phyloP scores from a whole-genome alignment of 2,329 filamentous ascomycete genomes.

The Rugonectria rugulosa region DNA sequence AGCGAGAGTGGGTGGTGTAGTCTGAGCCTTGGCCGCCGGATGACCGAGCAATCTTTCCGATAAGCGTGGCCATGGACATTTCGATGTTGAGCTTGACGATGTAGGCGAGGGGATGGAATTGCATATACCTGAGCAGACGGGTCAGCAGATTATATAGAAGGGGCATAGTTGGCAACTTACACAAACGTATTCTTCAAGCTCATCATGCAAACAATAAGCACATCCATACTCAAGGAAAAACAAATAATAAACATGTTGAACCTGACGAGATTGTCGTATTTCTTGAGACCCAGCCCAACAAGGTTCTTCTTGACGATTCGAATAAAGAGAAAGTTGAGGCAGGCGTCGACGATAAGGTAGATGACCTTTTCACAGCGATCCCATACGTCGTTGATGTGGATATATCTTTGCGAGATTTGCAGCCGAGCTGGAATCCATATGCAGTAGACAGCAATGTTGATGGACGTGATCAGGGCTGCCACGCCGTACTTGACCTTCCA shows the following conservation, averaged over 20 bases:
- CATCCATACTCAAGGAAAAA: constrained; percentile 39
- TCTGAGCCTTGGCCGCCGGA: constrained; percentile 2
- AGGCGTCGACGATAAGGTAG: constrained; percentile 52
- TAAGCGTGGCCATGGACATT: constrained; percentile 61
- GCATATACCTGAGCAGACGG: constrained; percentile 45
- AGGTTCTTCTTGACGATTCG: constrained; percentile 51
- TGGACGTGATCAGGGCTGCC: constrained; percentile 46
- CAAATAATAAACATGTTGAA: constrained; percentile 41
- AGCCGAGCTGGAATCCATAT: constrained; percentile 58
- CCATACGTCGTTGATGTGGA: constrained; percentile 54
- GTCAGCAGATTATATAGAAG: background rate
- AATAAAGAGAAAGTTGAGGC: constrained; percentile 54
- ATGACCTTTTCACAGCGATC: constrained; percentile 56
- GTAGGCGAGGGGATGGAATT: constrained; percentile 61
- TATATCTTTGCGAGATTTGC: constrained; percentile 45
- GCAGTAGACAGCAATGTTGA: constrained; percentile 56
- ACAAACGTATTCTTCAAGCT: constrained; percentile 39
- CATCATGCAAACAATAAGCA: constrained; percentile 40
- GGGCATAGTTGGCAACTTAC: constrained; percentile 25
- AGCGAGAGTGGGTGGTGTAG: constrained; percentile 5
- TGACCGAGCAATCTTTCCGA: constrained; percentile 47
- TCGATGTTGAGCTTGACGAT: constrained; percentile 63
- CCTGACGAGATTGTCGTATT: constrained; percentile 40
- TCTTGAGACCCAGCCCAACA: constrained; percentile 54
- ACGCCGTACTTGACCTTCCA: constrained; percentile 16